Base-by-base conservation (phyloP, 768 basidiomycete species). In the Trametes meyenii region DNA sequence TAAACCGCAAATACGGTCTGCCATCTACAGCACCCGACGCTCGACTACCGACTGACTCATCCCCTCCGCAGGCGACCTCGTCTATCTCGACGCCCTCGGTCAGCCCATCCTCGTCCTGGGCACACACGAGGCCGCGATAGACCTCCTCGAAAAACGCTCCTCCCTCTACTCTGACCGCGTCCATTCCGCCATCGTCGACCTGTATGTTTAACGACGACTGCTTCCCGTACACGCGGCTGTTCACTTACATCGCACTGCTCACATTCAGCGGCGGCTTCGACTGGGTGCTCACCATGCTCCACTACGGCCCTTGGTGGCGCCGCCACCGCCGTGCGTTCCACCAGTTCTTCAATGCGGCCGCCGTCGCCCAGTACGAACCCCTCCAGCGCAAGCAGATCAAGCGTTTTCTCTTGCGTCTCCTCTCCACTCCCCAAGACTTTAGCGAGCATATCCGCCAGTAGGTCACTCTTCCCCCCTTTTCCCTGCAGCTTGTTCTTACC, bases 81-180 rank as follows among this genome's bases (percentile, higher is more conserved):
- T 85, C 0, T 85, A 87, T 67, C 72, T 90, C 36, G 83, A 87
- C 65, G 72, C 88, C 21, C 76, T 88, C 43, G 86, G 88, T 0
- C 83, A 88, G 62, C 80, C 82, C 3, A 79, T 92, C 42, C 75
- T 91, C 38, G 86, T 92, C 73, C 67, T 90, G 54, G 87, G 85
- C 72, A 81, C 81, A 36, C 78, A 79, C 7, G 79, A 86, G 40
- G 84, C 80, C 0, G 81, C 80, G 0, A 75, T 77, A 39, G 89
- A 90, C 33, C 73, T 92, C 56, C 74, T 92, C 64, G 90, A 92
- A 57, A 87, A 83, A 68, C 81, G 84, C 26, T 87, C 88, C 5
- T 75, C 81, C 12, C 84, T 89, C 26, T 91, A 90, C 70, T 85
- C 89, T 12, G 90, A 90, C 74, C 88, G 87, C 69, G 87, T 87